Base-by-base conservation (phyloP, 352 stramenopile species). In the Blastocystis sp. region DNA sequence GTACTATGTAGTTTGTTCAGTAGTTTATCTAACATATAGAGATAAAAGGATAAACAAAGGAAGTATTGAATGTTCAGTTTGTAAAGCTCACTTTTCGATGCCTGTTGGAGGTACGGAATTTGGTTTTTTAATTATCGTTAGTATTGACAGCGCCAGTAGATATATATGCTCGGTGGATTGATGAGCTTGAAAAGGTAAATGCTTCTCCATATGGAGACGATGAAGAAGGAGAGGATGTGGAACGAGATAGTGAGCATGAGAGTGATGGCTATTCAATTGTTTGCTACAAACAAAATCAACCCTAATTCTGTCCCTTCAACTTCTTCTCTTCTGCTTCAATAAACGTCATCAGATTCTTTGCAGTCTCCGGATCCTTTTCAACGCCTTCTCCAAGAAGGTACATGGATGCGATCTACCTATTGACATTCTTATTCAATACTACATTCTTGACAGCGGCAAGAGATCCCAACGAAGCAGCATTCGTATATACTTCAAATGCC, bases 321-420 rank as follows among this genome's bases (percentile, higher is more conserved):
- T 85, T 85, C 39, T 67, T 73, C 39, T 85, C 74, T 49, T 85
- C 74, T 19, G 52, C 56, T 37, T 85, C 74, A 39, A 85, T 73
- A 46, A 85, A 85, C 43, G 9, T 37, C 59, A 85, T 73, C n/a
- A 85, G 56, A 71, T 85, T 85, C 74, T 85, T 85, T 19, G 74
- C 74, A 39, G 74, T 85, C 42, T 85, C 59, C 6, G 56, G 9
- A 32, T 85, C 74, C n/a, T 85, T 85, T 49, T 85, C 74, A n/a
- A 67, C 56, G 12, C 74, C 74, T 54, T 85, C 74, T 27, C 74
- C 74, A 27, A 85, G 27, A 19, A 85, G 35, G n/a, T 85, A 85
- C 74, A 85, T 85, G 5, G 59, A 85, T 12, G 56, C 74, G n/a
- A 85, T 85, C 74, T 85, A 69, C 32, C 29, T 12, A 1, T 67